Percentiles rank a stretch among this genome's conserved stretches.
Conservation (phyloP, 352 stramenopile species). For the Phytophthora quininea region DNA sequence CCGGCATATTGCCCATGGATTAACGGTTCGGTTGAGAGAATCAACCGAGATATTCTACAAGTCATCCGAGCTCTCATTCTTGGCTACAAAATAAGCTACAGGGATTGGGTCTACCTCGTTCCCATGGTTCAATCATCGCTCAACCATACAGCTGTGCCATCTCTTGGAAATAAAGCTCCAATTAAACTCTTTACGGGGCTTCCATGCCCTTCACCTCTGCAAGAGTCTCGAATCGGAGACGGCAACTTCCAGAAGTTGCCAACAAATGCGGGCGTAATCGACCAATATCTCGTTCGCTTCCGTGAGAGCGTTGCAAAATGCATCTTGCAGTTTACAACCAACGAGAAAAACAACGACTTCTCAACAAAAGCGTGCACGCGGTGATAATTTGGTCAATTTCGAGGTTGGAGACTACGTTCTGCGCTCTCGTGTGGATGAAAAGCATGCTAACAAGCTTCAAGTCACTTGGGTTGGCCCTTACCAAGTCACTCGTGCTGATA, state of each 20-base stretch:
- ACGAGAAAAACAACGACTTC: not conserved
- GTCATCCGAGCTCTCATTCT: conserved; percentile 20
- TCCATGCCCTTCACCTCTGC: not conserved
- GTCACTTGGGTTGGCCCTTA: not conserved
- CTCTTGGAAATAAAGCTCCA: conserved; percentile 17
- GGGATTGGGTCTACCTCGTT: conserved; percentile 29
- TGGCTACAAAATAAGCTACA: conserved; percentile 16
- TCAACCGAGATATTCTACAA: conserved; percentile 36
- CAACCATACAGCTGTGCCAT: conserved; percentile 35
- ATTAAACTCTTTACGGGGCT: conserved; percentile 28
- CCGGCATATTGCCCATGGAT: conserved; percentile 35
- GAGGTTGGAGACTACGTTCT: not conserved
- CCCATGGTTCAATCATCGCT: conserved; percentile 34
- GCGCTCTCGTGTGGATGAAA: not conserved
- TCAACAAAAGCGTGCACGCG: not conserved
- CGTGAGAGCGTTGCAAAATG: too few species aligned
- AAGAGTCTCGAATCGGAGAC: conserved; percentile 7
- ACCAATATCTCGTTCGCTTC: not conserved
- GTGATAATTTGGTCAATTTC: not conserved
- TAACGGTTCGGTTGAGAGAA: conserved; percentile 32
- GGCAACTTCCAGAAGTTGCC: not conserved
- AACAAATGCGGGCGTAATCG: not conserved
- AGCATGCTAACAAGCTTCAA: not conserved
- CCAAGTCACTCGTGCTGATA: not conserved
- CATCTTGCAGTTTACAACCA: too few species aligned